Base-by-base conservation (phyloP, 768 basidiomycete genomes). In the Asterophora lycoperdoides region DNA sequence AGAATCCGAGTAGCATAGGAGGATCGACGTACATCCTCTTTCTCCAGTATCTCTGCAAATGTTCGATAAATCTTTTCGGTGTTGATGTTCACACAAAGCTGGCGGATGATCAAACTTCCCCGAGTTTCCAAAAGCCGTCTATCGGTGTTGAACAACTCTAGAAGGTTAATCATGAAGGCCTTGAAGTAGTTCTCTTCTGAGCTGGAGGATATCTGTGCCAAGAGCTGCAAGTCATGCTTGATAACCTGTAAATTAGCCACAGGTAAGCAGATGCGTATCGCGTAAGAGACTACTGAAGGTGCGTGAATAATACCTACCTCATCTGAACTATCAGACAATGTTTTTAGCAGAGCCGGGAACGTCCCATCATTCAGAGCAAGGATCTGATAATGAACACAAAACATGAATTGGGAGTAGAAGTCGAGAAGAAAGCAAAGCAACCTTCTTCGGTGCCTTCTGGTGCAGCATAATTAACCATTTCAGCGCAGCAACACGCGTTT, bases 381-480 rank as follows among this genome's bases (percentile, higher is more conserved):
- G 53, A 96, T 95, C 94, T 97, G 20, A 19, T n/a, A 3, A 40
- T 18, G 19, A 8, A 9, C 58, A 39, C 41, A 29, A 41, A 40
- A 42, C 32, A 44, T 15, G 26, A 44, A 18, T 39, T 38, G 8
- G 29, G 28, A 41, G 26, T 30, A 13, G 10, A 26, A 6, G 10
- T 10, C 10, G 29, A 29, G 30, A 41, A 43, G 59, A 29, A 44
- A 35, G 4, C 15, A 15, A 18, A 43, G 9, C 39, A 52, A 88
- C 93, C 81, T 95, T 95, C 69, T 86, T 90, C 0, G 96, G 96
- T 10, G 93, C 93, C 61, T 98, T 97, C 64, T 94, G 89, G 68
- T 99, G 96, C 44, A 99, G 70, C 96, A 99, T 99, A 48, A 96
- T 84, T 33, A 99, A 72, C 96, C 96, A 99, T 68, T 95, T 94